Percentiles rank a stretch among this genome's conserved stretches.
Conservation (phyloP, 2,329 filamentous ascomycete genomes). For the Aspergillus sclerotialis region DNA sequence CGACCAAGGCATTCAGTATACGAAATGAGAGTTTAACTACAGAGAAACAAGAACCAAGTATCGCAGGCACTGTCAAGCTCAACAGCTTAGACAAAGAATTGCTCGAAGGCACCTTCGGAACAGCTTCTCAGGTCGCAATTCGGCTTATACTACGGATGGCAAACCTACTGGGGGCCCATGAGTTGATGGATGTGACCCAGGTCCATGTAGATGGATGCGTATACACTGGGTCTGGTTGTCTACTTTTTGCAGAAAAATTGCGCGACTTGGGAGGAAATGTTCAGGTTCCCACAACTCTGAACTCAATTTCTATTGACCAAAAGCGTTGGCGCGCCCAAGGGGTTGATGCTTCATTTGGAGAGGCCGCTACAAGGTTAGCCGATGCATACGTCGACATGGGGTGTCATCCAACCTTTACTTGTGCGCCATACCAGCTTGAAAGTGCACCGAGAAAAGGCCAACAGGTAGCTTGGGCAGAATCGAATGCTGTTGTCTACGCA, state of each 20-base stretch:
- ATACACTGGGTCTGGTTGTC: slow-evolving; percentile 35
- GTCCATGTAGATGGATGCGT: slow-evolving; percentile 40
- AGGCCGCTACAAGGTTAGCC: slow-evolving; percentile 27
- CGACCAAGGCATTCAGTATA: too few species aligned
- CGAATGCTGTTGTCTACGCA: slow-evolving; percentile 41
- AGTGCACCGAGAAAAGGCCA: slow-evolving; percentile 29
- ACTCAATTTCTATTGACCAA: slow-evolving; percentile 40
- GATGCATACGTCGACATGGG: slow-evolving; percentile 36
- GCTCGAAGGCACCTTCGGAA: slow-evolving; percentile 24
- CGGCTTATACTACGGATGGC: slow-evolving; percentile 34
- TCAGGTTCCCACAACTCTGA: slow-evolving; percentile 34
- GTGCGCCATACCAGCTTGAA: slow-evolving; percentile 38
- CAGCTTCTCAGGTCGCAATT: slow-evolving; percentile 31
- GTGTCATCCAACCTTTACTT: slow-evolving; percentile 37
- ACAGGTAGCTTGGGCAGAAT: slow-evolving; percentile 40
- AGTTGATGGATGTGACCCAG: slow-evolving; percentile 33
- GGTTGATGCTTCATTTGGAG: slow-evolving; percentile 22
- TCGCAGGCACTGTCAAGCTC: slow-evolving; percentile 10
- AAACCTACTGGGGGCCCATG: slow-evolving; percentile 22
- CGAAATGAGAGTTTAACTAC: too few species aligned
- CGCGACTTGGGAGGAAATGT: slow-evolving; percentile 29
- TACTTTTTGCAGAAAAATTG: slow-evolving; percentile 32
- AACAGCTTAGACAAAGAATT: slow-evolving; percentile 15
- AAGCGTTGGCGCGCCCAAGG: slow-evolving; percentile 34
- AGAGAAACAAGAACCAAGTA: too few species aligned